Evolutionary conservation across 1,284 basidiomycete species (phyloP).

Genomic region (Marasmius fiardii): DNA sequence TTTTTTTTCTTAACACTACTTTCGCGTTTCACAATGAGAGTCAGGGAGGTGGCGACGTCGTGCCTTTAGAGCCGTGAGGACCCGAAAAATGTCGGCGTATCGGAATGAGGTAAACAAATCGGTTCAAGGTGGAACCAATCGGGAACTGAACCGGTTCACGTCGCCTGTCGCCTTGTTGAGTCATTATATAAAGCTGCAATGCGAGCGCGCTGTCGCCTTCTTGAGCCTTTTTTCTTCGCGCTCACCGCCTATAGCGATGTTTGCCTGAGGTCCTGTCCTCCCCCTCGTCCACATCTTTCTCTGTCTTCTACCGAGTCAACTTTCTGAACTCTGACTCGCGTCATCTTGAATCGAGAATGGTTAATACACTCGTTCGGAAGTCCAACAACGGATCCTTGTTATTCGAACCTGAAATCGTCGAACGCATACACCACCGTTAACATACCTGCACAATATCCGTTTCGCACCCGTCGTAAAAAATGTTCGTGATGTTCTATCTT

Average conservation of each 20-base stretch:
- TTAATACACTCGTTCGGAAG: slow-evolving; percentile 74
- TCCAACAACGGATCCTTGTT: slow-evolving; percentile 80
- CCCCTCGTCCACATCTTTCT: slow-evolving; percentile 21
- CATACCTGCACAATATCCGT: slow-evolving; percentile 15
- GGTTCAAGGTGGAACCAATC: background rate
- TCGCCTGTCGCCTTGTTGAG: background rate
- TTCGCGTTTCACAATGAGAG: no score
- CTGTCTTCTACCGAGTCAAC: slow-evolving; percentile 28
- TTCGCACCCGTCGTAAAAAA: slow-evolving; percentile 3
- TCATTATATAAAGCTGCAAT: background rate
- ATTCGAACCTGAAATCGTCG: slow-evolving; percentile 81
- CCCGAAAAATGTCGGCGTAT: background rate
- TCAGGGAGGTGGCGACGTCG: no score
- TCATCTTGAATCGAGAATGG: slow-evolving; percentile 58
- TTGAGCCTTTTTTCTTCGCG: slow-evolving; percentile 23
- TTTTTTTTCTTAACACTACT: no score
- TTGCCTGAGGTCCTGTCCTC: slow-evolving; percentile 32
- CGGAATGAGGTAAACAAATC: slow-evolving; percentile 2
- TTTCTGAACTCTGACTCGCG: slow-evolving; percentile 35
- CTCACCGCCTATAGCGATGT: slow-evolving; percentile 42
- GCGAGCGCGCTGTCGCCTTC: slow-evolving; percentile 16
- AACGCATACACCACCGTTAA: slow-evolving; percentile 71
- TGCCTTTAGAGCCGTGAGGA: no score
- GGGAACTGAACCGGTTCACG: background rate
- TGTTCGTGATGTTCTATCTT: slow-evolving; percentile 16